Conservation (phyloP, 2,329 filamentous ascomycete genomes). For the Keithomyces neogunnii region DNA sequence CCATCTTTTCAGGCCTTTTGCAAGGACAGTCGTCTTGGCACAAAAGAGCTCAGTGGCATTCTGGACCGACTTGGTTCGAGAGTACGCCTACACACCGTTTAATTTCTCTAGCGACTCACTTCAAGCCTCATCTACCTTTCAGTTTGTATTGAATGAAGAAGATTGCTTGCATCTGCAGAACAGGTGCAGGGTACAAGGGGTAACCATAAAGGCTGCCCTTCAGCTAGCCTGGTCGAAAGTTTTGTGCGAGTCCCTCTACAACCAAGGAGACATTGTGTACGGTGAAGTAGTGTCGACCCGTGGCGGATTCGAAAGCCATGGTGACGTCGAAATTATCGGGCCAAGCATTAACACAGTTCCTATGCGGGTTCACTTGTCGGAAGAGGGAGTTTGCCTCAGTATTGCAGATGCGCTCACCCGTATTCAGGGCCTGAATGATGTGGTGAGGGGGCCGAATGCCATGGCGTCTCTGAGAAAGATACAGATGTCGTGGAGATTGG, state of each 20-base stretch:
- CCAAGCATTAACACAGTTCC: conserved; percentile 16
- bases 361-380: conserved; percentile 8
- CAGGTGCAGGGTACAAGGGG: conserved; percentile 8
- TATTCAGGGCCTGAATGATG: conserved; percentile 11
- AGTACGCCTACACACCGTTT: conserved; percentile 1
- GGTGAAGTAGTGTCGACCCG: conserved; percentile 11
- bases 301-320: conserved; percentile 1
- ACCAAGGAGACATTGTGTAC: conserved; percentile 12
- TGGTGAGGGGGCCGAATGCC: conserved; percentile 8
- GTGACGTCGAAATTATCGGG: conserved; percentile 5
- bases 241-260: conserved; percentile 13
- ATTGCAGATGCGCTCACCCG: conserved; percentile 5
- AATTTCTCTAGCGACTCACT: background rate
- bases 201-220: conserved; percentile 11
- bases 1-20: conserved; percentile 2
- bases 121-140: background rate
- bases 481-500: conserved; percentile 14
- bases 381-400: background rate
- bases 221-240: conserved; percentile 16
- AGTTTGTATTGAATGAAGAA: background rate
- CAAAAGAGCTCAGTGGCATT: conserved; percentile 1
- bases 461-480: conserved; percentile 14
- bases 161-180: conserved; percentile 7
- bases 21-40: background rate
- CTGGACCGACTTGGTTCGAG: background rate